A percentile compares a stretch with the other conserved stretches of the same genome.
Conservation (phyloP, 179 eudicot genomes). For the Heliamphora pulchella region DNA sequence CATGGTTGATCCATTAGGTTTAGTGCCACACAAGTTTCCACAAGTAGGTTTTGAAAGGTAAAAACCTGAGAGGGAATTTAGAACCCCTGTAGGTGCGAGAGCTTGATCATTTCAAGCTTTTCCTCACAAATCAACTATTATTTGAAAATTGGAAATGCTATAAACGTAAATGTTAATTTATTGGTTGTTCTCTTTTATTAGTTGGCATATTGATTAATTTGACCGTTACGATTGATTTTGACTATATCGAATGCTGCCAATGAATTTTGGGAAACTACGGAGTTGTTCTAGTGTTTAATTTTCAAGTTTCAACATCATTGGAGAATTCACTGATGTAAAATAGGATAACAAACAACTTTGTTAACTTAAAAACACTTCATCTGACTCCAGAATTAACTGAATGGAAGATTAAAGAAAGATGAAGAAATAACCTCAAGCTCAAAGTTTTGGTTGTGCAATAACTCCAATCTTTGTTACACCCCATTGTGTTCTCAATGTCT, state of each 20-base stretch:
- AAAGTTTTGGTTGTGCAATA: neutral
- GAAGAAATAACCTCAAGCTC: neutral
- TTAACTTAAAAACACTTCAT: neutral
- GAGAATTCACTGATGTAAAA: neutral
- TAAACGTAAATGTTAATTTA: no score
- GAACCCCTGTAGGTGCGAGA: neutral
- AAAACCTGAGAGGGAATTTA: neutral
- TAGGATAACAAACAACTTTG: neutral
- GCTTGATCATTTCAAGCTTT: neutral
- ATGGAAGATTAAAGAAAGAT: neutral
- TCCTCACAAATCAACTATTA: neutral
- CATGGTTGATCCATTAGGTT: neutral
- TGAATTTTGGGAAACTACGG: no score
- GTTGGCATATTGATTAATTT: neutral
- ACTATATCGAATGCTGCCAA: no score
- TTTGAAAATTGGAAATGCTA: no score
- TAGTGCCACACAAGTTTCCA: neutral
- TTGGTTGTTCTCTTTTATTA: no score
- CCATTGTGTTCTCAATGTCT: slow-evolving; percentile 2
- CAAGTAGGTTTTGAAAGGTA: neutral
- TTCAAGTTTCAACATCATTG: no score
- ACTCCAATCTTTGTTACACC: neutral
- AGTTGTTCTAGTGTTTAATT: no score
- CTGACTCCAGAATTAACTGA: neutral
- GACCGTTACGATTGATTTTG: neutral